These are phyloP conservation scores for Trypanosoma grayi DNA, from an alignment of 208 protist genomes.

Conservation along the genomic window DNA sequence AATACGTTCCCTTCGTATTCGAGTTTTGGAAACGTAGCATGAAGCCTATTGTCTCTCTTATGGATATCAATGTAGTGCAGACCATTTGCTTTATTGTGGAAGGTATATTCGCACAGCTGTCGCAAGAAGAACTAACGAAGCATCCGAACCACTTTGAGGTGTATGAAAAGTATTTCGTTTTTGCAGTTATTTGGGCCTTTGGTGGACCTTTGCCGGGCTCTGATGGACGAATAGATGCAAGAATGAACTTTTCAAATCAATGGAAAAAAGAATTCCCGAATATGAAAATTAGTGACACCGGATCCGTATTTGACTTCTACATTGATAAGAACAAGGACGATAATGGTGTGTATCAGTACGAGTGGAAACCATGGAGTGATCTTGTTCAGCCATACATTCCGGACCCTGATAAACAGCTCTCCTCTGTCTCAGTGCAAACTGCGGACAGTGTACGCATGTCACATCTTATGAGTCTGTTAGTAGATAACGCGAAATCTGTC, in stretches of 20 bases:
- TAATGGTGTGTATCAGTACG: constrained; percentile 58
- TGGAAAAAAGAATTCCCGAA: constrained; percentile 94
- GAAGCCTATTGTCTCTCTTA: constrained; percentile 82
- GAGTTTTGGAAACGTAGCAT: constrained; percentile 93
- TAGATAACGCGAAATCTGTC: constrained; percentile 92
- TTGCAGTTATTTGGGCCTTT: constrained; percentile 97
- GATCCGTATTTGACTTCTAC: constrained; percentile 96
- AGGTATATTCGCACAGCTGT: constrained; percentile 88
- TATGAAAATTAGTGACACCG: constrained; percentile 90
- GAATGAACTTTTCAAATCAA: constrained; percentile 95
- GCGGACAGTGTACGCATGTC: constrained; percentile 95
- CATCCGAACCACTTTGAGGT: constrained; percentile 88
- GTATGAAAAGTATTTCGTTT: constrained; percentile 98
- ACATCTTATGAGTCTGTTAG: constrained; percentile 93
- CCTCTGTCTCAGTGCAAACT: constrained; percentile 93
- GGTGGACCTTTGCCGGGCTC: constrained; percentile 94
- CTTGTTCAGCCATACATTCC: constrained; percentile 92
- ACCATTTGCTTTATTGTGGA: constrained; percentile 96
- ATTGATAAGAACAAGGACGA: constrained; percentile 92
- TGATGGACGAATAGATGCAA: constrained; percentile 92
- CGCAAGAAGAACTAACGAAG: constrained; percentile 83
- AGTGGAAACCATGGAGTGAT: constrained; percentile 92
- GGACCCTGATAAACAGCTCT: constrained; percentile 85
- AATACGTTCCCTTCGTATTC: constrained; percentile 95
- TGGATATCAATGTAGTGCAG: constrained; percentile 96